Conservation (phyloP, 257 asterid species). For the Plantago elongata region DNA sequence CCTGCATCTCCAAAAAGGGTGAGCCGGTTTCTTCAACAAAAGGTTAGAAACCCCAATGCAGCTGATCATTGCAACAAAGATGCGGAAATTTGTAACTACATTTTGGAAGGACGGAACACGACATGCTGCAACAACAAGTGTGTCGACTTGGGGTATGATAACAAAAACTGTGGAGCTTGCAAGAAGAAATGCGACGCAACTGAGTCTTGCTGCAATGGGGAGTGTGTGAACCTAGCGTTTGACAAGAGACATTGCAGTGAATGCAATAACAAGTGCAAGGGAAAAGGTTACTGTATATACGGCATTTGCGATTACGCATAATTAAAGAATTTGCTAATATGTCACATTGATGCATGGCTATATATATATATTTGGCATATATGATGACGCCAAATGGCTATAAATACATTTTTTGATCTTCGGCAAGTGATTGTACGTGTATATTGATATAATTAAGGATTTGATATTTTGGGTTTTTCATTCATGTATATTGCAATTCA, state of each 20-base stretch:
- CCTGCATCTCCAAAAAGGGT: conserved; percentile 13
- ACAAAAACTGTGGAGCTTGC: conserved; percentile 57
- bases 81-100: conserved; percentile 32
- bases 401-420: too few relatives aligned
- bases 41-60: conserved; percentile 44
- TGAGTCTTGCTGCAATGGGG: conserved; percentile 51
- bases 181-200: conserved; percentile 45
- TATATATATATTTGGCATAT: too few relatives aligned
- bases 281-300: conserved; percentile 40
- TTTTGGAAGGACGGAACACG: conserved; percentile 32
- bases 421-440: too few relatives aligned
- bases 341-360: too few relatives aligned
- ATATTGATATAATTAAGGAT: background rate
- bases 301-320: conserved; percentile 63
- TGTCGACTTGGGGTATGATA: conserved; percentile 40
- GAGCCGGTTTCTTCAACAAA: conserved; percentile 47
- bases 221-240: conserved; percentile 48
- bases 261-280: conserved; percentile 48
- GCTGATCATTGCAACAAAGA: conserved; percentile 58
- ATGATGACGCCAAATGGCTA: too few relatives aligned
- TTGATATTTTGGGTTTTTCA: background rate
- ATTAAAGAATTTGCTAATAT: background rate
- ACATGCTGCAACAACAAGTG: conserved; percentile 71
- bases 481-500: too few relatives aligned
- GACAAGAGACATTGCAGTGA: conserved; percentile 59